Evolutionary conservation across 1,284 basidiomycete species (phyloP), one percentile per base, ranked within the genome.

Genomic region (Schizophyllum amplum): DNA sequence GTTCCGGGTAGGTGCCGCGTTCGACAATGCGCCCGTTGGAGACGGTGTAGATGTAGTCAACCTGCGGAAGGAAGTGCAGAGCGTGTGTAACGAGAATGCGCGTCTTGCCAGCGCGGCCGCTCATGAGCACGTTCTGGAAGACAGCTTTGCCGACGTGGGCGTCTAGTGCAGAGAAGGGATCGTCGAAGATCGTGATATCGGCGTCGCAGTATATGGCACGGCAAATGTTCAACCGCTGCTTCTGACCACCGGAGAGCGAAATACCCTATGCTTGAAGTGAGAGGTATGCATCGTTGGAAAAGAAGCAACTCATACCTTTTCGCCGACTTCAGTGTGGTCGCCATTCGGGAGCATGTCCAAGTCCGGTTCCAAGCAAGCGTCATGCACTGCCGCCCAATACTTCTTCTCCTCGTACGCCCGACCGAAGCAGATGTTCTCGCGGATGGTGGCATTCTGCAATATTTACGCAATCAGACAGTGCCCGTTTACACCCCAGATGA

Each of bases 91-190:
- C 88, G 54, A 95, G 82, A 33, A 95, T 76, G 33, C 92, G 83
- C 9, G 93, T 94, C 69, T 91, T 92, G 59, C 80, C 82, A 11
- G 70, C 63, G 6, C 74, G 66, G 22, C 67, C 79, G 62, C 84
- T 81, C 59, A 84, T 77, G 59, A 95, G 78, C 23, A 94, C 90
- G 62, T 94, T 86, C 65, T 88, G 83, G 74, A 96, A 94, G 24
- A 96, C 84, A 4, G 84, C 78, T 68, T 90, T 90, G 48, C 91
- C 92, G 51, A 96, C 92, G 64, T 94, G 92, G 3, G 92, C 92
- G 67, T 91, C 92, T 26, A 92, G 78, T 24, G 88, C 87, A 5
- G 82, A 86, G 5, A 88, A 74, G 6, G 90, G 89, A 65, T 94
- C 92, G 64, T 94, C 91, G 59, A 93, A 86, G 24, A 94, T 87